Evolutionary conservation across 177 flowering plant genomes (phyloP).

Genomic region (Telopea speciosissima): DNA sequence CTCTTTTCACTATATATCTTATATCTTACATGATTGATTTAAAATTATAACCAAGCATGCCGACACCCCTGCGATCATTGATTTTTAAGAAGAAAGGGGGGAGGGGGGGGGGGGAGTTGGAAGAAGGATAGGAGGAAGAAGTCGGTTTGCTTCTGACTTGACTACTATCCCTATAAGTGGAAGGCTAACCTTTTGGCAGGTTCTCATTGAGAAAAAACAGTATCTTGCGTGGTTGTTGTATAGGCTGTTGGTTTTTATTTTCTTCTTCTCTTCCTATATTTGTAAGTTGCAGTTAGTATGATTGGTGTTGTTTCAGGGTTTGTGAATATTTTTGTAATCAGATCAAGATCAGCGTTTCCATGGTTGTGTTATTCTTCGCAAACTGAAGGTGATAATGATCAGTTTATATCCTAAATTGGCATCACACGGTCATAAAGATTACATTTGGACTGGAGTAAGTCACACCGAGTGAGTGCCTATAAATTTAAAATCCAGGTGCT

Average conservation of each 20-base stretch:
- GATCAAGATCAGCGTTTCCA: constrained; percentile 17
- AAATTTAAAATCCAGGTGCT: too few relatives aligned
- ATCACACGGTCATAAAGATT: too few relatives aligned
- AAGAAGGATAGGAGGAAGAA: constrained; percentile 6
- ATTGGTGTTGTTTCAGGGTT: constrained; percentile 20
- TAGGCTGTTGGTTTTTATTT: constrained; percentile 17
- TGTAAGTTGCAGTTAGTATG: constrained; percentile 26
- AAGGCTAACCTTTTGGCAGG: constrained; percentile 24
- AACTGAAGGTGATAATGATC: not conserved
- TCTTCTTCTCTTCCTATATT: constrained; percentile 1
- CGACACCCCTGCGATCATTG: constrained; percentile 11
- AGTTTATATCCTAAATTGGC: too few relatives aligned
- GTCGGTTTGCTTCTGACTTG: constrained; percentile 22
- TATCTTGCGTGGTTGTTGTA: constrained; percentile 25
- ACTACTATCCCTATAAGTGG: constrained; percentile 7
- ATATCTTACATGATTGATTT: constrained; percentile 11
- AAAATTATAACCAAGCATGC: constrained; percentile 15
- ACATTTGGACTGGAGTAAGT: too few relatives aligned
- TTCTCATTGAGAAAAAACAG: constrained; percentile 14
- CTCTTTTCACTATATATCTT: too few relatives aligned
- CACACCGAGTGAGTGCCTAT: too few relatives aligned
- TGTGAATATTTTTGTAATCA: constrained; percentile 32
- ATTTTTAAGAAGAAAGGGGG: not conserved
- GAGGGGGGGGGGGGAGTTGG: not conserved
- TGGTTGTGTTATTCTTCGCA: constrained; percentile 1